Evolutionary conservation across 2,329 filamentous ascomycete species (phyloP), one percentile per base, ranked within the genome.

Genomic region (Mycosphaerella sp.): DNA sequence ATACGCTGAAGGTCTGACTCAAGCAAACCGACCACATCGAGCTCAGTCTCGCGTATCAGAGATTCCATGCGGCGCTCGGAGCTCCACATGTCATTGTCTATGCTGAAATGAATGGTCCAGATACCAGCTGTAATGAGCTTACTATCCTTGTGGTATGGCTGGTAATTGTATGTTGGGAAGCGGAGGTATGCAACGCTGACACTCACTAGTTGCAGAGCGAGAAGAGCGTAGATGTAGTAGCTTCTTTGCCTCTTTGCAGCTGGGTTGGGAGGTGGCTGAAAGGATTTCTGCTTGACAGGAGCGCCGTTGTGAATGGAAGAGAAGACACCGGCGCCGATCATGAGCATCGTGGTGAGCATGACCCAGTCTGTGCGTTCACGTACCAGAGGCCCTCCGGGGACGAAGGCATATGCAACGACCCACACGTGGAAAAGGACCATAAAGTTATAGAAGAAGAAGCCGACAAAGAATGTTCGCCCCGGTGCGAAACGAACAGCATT

Each of bases 11-110:
- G 80, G 69, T 98, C 93, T 0, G 86, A 87, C 72, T 98, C 93
- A 0, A 98, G 80, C 17, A 98, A 80, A n/a, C 93, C 93, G 45
- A 98, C 81, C 4, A 98, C 89, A 67, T 98, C 93, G n/a, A 98
- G 76, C 72, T 98, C 93, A n/a, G 95, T 76, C 66, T 97, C 93
- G 67, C 89, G 65, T 41, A 71, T 64, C 4, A 71, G 62, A 84
- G 72, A 95, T 85, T 11, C 95, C 78, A 74, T 96, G 59, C 93
- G 90, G 64, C 87, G 83, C 72, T 98, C 93, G 0, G 92, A 95
- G 8, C 89, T 92, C 89, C 90, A 97, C 91, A 97, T 96, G 70
- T 96, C 87, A 65, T 98, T 97, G 74, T 98, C 93, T 17, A 98
- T 82, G 11, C 88, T 91, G 71, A 98, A 98, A 74, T 98, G 93